Base-by-base conservation (phyloP, 208 protist genomes). In the Phytomonas francai region DNA sequence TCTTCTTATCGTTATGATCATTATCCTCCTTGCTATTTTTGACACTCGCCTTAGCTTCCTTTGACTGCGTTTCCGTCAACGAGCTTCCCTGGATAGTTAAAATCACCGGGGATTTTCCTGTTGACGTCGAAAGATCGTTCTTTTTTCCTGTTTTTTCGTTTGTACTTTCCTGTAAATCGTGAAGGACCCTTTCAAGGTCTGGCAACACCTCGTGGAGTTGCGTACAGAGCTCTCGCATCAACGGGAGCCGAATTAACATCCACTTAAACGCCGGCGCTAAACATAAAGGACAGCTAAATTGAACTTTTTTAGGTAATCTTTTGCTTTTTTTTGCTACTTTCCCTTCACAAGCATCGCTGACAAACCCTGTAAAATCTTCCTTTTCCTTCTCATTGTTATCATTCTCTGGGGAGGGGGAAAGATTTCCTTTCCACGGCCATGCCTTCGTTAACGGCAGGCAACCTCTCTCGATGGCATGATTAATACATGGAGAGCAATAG, bases 401-500 rank as follows among this genome's bases (percentile, higher is more conserved):
- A 27, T 65, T 9, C 28, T 9, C 3, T 51, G 36, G 59, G 16
- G 39, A 22, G 31, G 34, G 36, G n/a, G 54, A n/a, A 36, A 6
- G 45, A 9, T 33, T n/a, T 25, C 19, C 63, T 25, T 16, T 19
- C 75, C 71, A 82, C 36, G 80, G 74, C 79, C 78, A 79, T 59
- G 72, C 70, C 19, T 36, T 39, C 58, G n/a, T 33, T 51, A 85
- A 59, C 12, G 71, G 68, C 54, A 58, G 62, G 54, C 72, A 85
- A 0, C 89, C 86, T 3, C 85, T 65, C 74, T 92, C 89, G 6
- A 92, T 67, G 6, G 65, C 85, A 14, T 19, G 29, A 68, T 91
- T 84, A 58, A 94, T 87, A 71, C 89, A 94, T 33, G 74, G 57
- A 30, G 80, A 74, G 64, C 89, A 94, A 76, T 92, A 94, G 31